A percentile compares a stretch with the other conserved stretches of the same genome.
Evolutionary conservation across 73 alveolate genomes (phyloP).

Genomic region (Breviolum minutum): DNA sequence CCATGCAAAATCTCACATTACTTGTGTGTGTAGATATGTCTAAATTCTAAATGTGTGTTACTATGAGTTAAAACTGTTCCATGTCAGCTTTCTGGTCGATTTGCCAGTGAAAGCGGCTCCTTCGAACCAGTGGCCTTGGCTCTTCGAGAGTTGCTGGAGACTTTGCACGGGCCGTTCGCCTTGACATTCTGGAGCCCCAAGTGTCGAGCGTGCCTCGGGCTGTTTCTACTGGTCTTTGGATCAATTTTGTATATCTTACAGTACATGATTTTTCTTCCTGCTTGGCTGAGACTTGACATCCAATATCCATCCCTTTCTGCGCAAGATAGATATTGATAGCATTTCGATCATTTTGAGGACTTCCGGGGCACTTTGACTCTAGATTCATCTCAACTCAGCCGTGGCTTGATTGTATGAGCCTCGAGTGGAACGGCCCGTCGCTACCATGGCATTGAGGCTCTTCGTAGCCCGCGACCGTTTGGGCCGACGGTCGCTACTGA

Average conservation of each 20-base stretch:
- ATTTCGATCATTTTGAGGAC: too few relatives aligned
- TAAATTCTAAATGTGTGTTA: neutral
- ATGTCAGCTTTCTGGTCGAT: neutral
- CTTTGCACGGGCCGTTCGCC: constrained; percentile 66
- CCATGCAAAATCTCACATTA: neutral
- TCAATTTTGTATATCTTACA: too few relatives aligned
- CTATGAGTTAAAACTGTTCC: too few relatives aligned
- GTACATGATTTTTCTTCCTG: too few relatives aligned
- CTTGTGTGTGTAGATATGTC: too few relatives aligned
- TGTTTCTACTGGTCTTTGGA: neutral
- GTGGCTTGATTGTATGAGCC: too few relatives aligned
- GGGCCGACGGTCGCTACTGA: constrained; percentile 85
- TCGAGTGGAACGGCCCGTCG: neutral
- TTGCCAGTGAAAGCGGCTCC: neutral
- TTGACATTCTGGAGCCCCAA: constrained; percentile 52
- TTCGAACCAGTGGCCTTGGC: constrained; percentile 15
- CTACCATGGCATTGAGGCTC: neutral
- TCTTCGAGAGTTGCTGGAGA: constrained; percentile 47
- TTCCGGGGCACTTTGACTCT: too few relatives aligned
- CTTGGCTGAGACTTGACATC: too few relatives aligned
- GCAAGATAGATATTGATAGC: too few relatives aligned
- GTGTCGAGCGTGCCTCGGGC: constrained; percentile 42
- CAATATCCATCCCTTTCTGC: too few relatives aligned
- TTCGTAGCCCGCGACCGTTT: constrained; percentile 70
- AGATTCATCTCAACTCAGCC: neutral